These are phyloP conservation scores for Endothia cerciana DNA, from an alignment of 2,329 filamentous ascomycete genomes.

Conservation along the genomic window DNA sequence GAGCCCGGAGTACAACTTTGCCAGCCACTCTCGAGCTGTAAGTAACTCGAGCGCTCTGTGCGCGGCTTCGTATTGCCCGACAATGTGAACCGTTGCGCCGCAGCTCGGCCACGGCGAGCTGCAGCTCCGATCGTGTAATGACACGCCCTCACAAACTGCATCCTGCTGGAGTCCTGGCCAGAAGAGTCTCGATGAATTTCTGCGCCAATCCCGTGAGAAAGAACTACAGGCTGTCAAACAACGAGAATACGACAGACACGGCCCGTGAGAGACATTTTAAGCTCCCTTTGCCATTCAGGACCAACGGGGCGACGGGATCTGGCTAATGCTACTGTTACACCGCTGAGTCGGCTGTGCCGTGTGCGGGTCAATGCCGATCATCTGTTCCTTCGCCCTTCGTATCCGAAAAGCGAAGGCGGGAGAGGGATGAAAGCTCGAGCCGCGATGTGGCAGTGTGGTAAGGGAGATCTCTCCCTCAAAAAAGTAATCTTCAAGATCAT, in stretches of 20 bases:
- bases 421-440: conserved; percentile 2
- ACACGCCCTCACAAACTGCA: neutral
- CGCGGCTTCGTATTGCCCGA: conserved; percentile 4
- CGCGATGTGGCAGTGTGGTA: conserved; percentile 5
- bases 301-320: neutral
- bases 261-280: neutral
- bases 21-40: neutral
- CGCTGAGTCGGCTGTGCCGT: conserved; percentile 3
- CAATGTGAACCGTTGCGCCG: conserved; percentile 1
- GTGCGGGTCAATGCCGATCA: conserved; percentile 12
- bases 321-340: conserved; percentile 1
- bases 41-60: neutral
- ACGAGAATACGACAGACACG: neutral
- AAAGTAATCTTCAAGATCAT: conserved; percentile 5
- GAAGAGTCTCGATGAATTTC: neutral
- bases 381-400: conserved; percentile 1
- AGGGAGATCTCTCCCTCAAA: neutral
- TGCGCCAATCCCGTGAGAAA: neutral
- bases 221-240: neutral
- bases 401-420: conserved; percentile 5
- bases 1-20: neutral
- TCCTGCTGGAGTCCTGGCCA: neutral
- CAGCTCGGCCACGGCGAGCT: conserved; percentile 10
- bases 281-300: neutral
- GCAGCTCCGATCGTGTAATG: neutral